Base-by-base conservation (phyloP, 2,329 filamentous ascomycete species). In the Hortaea werneckii region DNA sequence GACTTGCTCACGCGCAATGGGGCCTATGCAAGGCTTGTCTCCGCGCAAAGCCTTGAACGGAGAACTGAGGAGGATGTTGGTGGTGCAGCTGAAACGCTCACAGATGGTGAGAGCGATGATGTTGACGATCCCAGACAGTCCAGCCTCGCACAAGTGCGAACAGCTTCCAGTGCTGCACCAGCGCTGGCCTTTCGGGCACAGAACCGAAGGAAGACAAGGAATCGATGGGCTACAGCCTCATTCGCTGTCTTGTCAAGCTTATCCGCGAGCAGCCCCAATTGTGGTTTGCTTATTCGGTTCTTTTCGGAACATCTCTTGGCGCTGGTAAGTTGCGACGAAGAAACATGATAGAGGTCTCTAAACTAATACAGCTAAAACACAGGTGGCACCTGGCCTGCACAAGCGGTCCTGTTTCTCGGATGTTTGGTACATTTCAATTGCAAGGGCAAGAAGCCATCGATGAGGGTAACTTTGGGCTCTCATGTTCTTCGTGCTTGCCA, bases 401-500 rank as follows among this genome's bases (percentile, higher is more conserved):
- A 74, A 53, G 70, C 72, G 3, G 58, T 75, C 28, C 54, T 78
- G 0, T 76, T 77, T 69, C 72, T 2, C 62, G 69, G 6, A 58
- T 76, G 1, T 65, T 76, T 34, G 55, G 66, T 38, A 70, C 71
- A 2, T 78, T 77, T 48, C 65, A 66, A 35, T 61, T 68, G 32
- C 63, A 59, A 4, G 64, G 67, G 0, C 43, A 58, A 6, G 58
- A 64, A 49, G 66, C 69, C 3, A 59, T 65, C 13, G 48, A 65
- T 1, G 58, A 67, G 43, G 70, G 67, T 7, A 66, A 77, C 51
- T 76, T 77, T 77, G 69, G 59, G 65, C 72, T 0, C 63, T 78
- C 9, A 77, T 78, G 72, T 76, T 78, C 56, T 75, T 78, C 54
- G 58, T 77, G 6, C 66, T 77, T 5, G 73, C 75, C 0, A 51